Percentiles rank a stretch among this genome's conserved stretches.
Conservation (phyloP, 2,329 filamentous ascomycete genomes). For the Ophiostoma himal-ulmi region DNA sequence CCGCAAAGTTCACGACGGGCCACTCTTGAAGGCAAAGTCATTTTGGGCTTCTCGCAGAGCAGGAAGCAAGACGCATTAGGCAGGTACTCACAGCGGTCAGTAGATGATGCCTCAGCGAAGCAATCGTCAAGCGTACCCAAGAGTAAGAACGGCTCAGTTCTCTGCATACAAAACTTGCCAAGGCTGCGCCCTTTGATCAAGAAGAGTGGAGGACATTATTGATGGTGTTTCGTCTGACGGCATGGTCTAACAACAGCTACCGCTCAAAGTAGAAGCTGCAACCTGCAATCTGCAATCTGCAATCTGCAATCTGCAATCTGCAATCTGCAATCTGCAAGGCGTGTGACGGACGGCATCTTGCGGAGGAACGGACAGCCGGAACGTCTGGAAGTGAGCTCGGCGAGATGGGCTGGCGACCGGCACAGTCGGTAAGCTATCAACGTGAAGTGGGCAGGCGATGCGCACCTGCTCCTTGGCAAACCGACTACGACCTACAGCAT, state of each 20-base stretch:
- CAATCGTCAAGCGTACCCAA: not conserved
- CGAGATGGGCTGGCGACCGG: not conserved
- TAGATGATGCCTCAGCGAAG: not conserved
- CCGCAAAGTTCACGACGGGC: not conserved
- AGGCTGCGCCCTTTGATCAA: not conserved
- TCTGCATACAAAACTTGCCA: not conserved
- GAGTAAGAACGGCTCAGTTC: conserved; percentile 5
- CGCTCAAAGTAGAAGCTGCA: not conserved
- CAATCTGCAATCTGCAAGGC: not conserved
- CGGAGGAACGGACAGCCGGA: not conserved
- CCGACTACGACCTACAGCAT: no score
- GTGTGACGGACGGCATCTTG: not conserved
- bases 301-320: not conserved
- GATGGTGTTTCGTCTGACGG: not conserved
- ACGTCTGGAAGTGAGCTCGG: not conserved
- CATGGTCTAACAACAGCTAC: not conserved
- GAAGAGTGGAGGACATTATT: not conserved
- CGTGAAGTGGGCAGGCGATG: no score
- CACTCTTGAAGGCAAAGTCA: not conserved
- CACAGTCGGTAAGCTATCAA: not conserved
- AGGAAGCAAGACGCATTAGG: not conserved
- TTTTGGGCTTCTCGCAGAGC: not conserved
- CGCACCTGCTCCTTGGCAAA: no score
- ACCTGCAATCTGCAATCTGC: not conserved
- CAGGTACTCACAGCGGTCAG: not conserved